Evolutionary conservation across 257 asterid genomes (phyloP).

Genomic region (Prunella vulgaris): DNA sequence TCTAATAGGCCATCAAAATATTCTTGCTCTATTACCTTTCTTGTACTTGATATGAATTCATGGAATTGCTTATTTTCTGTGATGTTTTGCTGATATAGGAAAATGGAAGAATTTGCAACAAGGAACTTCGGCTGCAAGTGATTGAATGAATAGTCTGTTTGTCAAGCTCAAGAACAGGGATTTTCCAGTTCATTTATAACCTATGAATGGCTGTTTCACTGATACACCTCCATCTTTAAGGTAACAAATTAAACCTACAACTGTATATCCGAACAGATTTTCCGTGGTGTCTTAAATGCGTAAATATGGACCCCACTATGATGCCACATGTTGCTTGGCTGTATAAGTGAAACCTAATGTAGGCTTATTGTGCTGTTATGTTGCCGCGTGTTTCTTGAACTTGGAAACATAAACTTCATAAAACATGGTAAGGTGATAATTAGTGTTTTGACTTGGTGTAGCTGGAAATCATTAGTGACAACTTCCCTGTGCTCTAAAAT

Average conservation of each 20-base stretch:
- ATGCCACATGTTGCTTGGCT: not conserved
- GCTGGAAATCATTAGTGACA: slow-evolving; percentile 7
- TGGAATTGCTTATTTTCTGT: not conserved
- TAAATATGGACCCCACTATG: not conserved
- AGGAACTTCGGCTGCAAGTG: not conserved
- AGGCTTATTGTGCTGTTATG: not conserved
- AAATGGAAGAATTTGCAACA: not conserved
- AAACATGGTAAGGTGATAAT: not conserved
- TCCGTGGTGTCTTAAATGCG: not conserved
- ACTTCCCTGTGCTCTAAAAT: not conserved
- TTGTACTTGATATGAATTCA: not conserved
- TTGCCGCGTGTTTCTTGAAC: not conserved
- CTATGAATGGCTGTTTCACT: not conserved
- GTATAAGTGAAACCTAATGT: not conserved
- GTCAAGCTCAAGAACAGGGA: not conserved
- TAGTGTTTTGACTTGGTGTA: not conserved
- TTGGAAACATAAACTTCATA: not conserved
- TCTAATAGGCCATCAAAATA: not conserved
- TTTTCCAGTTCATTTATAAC: not conserved
- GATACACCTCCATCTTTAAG: not conserved
- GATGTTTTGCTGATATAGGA: slow-evolving; percentile 3
- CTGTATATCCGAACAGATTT: not conserved
- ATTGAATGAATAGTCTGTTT: not conserved
- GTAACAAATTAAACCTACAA: not conserved
- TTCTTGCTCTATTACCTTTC: not conserved